Evolutionary conservation across 768 basidiomycete genomes (phyloP), one percentile per base, ranked within the genome.

Genomic region (Lyophyllum decastes): DNA sequence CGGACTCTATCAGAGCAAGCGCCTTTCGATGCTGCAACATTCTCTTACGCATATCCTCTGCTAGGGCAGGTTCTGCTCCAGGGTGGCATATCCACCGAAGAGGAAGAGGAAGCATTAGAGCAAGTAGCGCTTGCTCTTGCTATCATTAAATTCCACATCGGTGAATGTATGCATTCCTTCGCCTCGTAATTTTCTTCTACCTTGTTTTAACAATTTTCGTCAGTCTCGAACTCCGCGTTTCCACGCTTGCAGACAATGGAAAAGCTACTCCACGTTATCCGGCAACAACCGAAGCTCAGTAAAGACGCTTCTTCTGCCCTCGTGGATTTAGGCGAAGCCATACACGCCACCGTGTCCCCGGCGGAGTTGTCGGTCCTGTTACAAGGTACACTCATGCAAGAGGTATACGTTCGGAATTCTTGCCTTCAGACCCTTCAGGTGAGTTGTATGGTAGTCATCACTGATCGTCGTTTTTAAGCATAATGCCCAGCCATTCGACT

Each of bases 381-480:
- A 22, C 73, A 70, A 10, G 93, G 94, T 2, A 90, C 87, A 0
- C 77, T 98, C 8, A 73, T 82, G n/a, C 92, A 94, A 64, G 96
- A 98, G 65, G 87, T 87, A 0, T 89, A 93, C 65, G 92, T 91
- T 1, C 82, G 96, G 16, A 90, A 89, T 65, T 88, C 94, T 9
- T 94, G 92, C 66, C 75, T 98, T n/a, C 94, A 95, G 65, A 82
- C 95, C 0, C 77, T 98, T 2, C 93, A 95, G 82, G 95, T 94
- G 25, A 19, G 59, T 57, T 54, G 4, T 35, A 38, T 9, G 19
- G 34, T 27, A 1, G 9, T 34, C 30, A n/a, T 54, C 12, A 16
- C n/a, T 22, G 16, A 53, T 41, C 48, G n/a, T 55, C 64, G 22
- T 41, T 53, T 30, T 30, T 30, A 10, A 2, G 27, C 30, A 33